A percentile compares a stretch with the other conserved stretches of the same genome.
Conservation (phyloP, 2,329 filamentous ascomycete species). For the Trichophyton simii region DNA sequence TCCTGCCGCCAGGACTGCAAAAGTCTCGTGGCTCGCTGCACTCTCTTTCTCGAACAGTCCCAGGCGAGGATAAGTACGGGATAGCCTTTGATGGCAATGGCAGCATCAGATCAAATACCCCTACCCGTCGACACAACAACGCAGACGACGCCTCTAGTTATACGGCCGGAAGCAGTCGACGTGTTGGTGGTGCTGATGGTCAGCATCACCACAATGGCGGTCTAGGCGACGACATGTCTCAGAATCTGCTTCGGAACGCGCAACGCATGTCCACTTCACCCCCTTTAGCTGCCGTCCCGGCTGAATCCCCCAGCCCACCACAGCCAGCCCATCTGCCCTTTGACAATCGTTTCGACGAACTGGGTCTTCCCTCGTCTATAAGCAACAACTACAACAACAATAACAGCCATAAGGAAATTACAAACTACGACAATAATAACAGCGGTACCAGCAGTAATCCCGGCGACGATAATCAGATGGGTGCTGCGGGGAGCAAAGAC, state of each 20-base stretch:
- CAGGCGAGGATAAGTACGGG: constrained; percentile 71
- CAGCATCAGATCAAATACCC: constrained; percentile 27
- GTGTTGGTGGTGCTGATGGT: constrained; percentile 15
- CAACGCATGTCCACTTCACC: constrained; percentile 45
- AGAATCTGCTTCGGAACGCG: constrained; percentile 44
- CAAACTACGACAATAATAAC: not conserved
- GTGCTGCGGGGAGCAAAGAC: constrained; percentile 17
- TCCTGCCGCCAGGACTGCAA: constrained; percentile 74
- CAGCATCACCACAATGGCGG: constrained; percentile 5
- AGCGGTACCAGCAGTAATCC: not conserved
- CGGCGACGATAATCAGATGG: not conserved
- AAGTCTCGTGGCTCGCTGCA: constrained; percentile 75
- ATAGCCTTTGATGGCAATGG: constrained; percentile 43
- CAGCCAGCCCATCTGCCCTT: not conserved
- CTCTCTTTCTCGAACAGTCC: constrained; percentile 65
- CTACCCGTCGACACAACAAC: constrained; percentile 22
- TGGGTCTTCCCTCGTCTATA: not conserved
- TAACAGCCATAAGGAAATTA: not conserved
- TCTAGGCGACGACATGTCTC: constrained; percentile 35
- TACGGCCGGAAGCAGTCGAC: constrained; percentile 37
- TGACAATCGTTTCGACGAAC: not conserved
- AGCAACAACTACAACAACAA: not conserved
- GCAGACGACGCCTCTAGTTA: constrained; percentile 42
- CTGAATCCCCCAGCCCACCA: not conserved
- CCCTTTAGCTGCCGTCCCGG: constrained; percentile 13